Conservation (phyloP, 2,329 filamentous ascomycete species). For the Penicillium sp. region DNA sequence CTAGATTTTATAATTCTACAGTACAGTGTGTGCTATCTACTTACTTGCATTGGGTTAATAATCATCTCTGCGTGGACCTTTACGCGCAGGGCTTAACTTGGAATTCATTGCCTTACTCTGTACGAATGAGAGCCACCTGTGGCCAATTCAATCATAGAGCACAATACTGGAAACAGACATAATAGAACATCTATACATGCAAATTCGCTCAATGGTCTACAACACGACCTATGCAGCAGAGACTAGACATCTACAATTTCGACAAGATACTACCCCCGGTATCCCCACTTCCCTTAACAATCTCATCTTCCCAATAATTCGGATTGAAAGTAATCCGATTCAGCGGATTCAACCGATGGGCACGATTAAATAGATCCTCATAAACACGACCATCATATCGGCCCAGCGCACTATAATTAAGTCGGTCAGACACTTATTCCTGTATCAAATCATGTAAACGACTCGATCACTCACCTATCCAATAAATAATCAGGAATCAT, state of each 20-base stretch:
- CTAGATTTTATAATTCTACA: slow-evolving; percentile 15
- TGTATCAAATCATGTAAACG: not conserved
- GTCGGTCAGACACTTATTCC: not conserved
- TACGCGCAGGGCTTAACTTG: not conserved
- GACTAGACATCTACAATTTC: slow-evolving; percentile 13
- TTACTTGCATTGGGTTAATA: not conserved
- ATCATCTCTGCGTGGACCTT: not conserved
- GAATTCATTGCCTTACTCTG: not conserved
- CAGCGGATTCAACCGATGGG: slow-evolving; percentile 52
- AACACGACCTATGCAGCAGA: not conserved
- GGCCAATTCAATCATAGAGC: not conserved
- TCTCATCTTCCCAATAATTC: slow-evolving; percentile 29
- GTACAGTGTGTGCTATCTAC: not conserved
- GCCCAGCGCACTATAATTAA: slow-evolving; percentile 45
- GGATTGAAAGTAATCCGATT: slow-evolving; percentile 52
- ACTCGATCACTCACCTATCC: slow-evolving; percentile 33
- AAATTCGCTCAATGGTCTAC: not conserved
- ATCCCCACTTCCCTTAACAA: slow-evolving; percentile 24
- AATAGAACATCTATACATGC: not conserved
- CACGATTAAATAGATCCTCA: slow-evolving; percentile 52
- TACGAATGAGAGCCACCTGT: not conserved
- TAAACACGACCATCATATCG: slow-evolving; percentile 54
- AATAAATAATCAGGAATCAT: slow-evolving; percentile 53
- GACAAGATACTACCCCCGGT: slow-evolving; percentile 13
- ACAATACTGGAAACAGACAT: not conserved